Percentiles rank a stretch among this genome's conserved stretches.
Evolutionary conservation across 2,329 filamentous ascomycete species (phyloP).

Genomic region (Pseudogymnoascus pannorum): DNA sequence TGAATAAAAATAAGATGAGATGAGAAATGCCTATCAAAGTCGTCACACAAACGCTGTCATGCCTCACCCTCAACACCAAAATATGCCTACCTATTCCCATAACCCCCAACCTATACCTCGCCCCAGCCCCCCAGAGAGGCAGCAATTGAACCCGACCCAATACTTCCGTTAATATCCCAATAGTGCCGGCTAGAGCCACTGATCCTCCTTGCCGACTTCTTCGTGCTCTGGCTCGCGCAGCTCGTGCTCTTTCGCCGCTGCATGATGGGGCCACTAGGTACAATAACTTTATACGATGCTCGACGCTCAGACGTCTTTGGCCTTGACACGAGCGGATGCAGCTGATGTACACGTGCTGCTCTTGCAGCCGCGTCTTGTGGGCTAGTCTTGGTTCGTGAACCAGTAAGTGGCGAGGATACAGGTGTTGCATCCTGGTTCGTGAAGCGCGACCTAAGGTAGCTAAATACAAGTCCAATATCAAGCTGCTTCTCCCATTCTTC

Average conservation of each 20-base stretch:
- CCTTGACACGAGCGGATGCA: conserved; percentile 73
- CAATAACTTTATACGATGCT: conserved; percentile 44
- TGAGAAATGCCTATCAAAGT: conserved; percentile 5
- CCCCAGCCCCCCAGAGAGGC: conserved; percentile 71
- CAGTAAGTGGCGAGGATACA: conserved; percentile 32
- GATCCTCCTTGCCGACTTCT: conserved; percentile 60
- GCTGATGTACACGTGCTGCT: conserved; percentile 75
- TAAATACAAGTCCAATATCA: conserved; percentile 86
- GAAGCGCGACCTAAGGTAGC: conserved; percentile 74
- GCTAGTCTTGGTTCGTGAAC: conserved; percentile 35
- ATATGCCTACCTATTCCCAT: not conserved
- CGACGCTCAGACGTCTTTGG: conserved; percentile 42
- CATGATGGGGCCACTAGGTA: conserved; percentile 42
- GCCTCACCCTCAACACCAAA: not conserved
- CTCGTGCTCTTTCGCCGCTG: conserved; percentile 47
- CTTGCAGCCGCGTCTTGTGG: conserved; percentile 64
- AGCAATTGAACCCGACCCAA: conserved; percentile 68
- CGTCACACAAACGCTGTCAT: not conserved
- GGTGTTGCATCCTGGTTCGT: conserved; percentile 39
- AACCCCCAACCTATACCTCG: conserved; percentile 45
- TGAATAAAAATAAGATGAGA: not conserved
- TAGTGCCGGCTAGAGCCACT: conserved; percentile 74
- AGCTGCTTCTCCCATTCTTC: conserved; percentile 82
- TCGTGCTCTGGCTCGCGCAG: conserved; percentile 82
- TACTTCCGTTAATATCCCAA: conserved; percentile 81